Base-by-base conservation (phyloP, 2,329 filamentous ascomycete genomes). In the Alternaria alternata region DNA sequence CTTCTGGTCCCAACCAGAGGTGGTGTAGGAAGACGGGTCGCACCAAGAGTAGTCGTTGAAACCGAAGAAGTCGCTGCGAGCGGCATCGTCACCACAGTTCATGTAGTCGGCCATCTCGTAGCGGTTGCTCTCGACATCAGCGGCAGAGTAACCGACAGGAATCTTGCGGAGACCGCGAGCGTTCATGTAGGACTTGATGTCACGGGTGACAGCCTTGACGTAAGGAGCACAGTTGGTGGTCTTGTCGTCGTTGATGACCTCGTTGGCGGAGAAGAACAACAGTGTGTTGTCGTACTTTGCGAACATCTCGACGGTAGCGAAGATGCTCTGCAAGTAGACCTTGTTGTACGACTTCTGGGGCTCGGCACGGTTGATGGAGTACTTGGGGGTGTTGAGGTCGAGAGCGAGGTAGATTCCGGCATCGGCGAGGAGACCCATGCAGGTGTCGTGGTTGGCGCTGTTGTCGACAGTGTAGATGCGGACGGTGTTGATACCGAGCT, bases 391-490 rank as follows among this genome's bases (percentile, higher is more conserved):
- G 87, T 96, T 96, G 84, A 95, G 91, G 73, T 97, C 93, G 52
- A 96, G 85, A 38, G 96, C 92, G 54, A 96, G 87, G 84, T 97
- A 97, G 84, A 97, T 97, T 72, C 92, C 92, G 64, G 92, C 93
- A 72, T 91, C 91, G 53, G 88, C 89, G 62, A 97, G 85, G 46
- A 86, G 84, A 62, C 85, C 83, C 94, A 97, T 97, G 84, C 94
- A 97, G 64, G 88, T 86, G 72, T 94, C 89, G 81, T 97, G 94
- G 79, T 90, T 81, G 70, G 84, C 82, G 51, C 89, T 89, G 86
- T 97, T 97, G 84, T 97, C 94, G 68, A 96, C 89, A 16, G 91
- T 93, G 86, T 97, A 97, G 63, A 97, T 91, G 79, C 94, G 93
- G 75, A 97, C 85, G 26, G 93, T 93, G 85, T 97, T 97, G 81